Percentiles rank a stretch among this genome's conserved stretches.
phyloP scores from a whole-genome alignment of 805 yeast species.

The Dipodascus geniculatus region DNA sequence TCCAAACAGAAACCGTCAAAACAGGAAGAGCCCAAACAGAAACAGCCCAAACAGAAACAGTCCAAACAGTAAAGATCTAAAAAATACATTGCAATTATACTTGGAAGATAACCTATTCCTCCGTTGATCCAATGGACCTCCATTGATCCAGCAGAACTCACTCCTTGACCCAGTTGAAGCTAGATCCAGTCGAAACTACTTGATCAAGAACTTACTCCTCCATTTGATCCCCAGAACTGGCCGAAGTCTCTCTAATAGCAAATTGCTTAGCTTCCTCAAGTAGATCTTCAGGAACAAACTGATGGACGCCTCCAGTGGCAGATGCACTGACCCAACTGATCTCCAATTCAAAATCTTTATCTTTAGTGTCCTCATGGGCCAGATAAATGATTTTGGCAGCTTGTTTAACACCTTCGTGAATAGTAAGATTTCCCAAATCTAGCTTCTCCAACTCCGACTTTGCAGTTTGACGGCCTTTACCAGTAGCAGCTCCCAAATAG shows the following conservation, averaged over 20 bases:
- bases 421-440: slow-evolving; percentile 54
- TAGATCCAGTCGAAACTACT: too few species aligned
- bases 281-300: slow-evolving; percentile 66
- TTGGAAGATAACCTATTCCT: too few species aligned
- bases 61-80: neutral
- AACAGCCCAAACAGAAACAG: neutral
- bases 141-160: too few species aligned
- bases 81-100: neutral
- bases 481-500: slow-evolving; percentile 92
- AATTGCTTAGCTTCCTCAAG: slow-evolving; percentile 71
- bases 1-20: neutral
- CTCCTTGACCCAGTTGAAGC: too few species aligned
- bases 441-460: slow-evolving; percentile 92
- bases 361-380: slow-evolving; percentile 97
- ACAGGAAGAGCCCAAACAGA: neutral
- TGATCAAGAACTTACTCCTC: slow-evolving; percentile 34
- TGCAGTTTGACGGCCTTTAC: slow-evolving; percentile 97
- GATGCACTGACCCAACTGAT: slow-evolving; percentile 73
- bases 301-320: slow-evolving; percentile 73
- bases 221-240: slow-evolving; percentile 37
- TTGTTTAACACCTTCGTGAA: slow-evolving; percentile 76
- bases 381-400: slow-evolving; percentile 88
- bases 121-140: too few species aligned
- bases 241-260: slow-evolving; percentile 80
- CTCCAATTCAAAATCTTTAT: slow-evolving; percentile 92